Evolutionary conservation across 2,329 filamentous ascomycete species (phyloP).

Genomic region (Malbranchea cinnamomea): DNA sequence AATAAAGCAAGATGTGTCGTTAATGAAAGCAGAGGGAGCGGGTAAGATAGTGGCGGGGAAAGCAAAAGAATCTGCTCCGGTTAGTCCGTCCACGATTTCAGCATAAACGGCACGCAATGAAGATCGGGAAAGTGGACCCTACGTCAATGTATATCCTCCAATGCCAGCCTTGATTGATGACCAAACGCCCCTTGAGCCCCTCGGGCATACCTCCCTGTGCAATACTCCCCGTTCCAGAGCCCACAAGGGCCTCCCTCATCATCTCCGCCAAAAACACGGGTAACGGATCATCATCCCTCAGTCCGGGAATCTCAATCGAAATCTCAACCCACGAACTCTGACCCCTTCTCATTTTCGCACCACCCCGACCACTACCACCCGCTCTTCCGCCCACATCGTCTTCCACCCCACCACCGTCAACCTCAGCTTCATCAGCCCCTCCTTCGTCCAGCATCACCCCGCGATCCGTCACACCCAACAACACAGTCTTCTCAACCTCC

Average conservation of each 20-base stretch:
- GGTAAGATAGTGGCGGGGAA: slow-evolving; percentile 85
- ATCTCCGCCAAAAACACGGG: slow-evolving; percentile 79
- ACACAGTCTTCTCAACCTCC: slow-evolving; percentile 64
- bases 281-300: slow-evolving; percentile 77
- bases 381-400: slow-evolving; percentile 15
- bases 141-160: slow-evolving; percentile 96
- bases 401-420: slow-evolving; percentile 12
- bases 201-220: slow-evolving; percentile 58
- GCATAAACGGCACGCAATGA: slow-evolving; percentile 1
- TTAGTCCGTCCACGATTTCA: too few relatives aligned
- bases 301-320: slow-evolving; percentile 78
- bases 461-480: slow-evolving; percentile 21
- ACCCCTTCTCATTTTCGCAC: slow-evolving; percentile 16
- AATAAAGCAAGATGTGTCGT: slow-evolving; percentile 89
- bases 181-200: slow-evolving; percentile 53
- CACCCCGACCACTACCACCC: slow-evolving; percentile 10
- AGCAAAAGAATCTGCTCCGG: slow-evolving; percentile 66
- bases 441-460: slow-evolving; percentile 27
- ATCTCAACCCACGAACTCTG: slow-evolving; percentile 73
- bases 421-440: slow-evolving; percentile 11
- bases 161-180: slow-evolving; percentile 84
- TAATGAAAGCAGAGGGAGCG: slow-evolving; percentile 78
- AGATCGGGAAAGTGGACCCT: slow-evolving; percentile 20
- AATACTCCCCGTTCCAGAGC: slow-evolving; percentile 58
- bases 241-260: slow-evolving; percentile 70